Percentiles rank a stretch among this genome's conserved stretches.
These are phyloP conservation scores for Piper betle DNA, from an alignment of 164 flowering plant species.

Conservation along the genomic window DNA sequence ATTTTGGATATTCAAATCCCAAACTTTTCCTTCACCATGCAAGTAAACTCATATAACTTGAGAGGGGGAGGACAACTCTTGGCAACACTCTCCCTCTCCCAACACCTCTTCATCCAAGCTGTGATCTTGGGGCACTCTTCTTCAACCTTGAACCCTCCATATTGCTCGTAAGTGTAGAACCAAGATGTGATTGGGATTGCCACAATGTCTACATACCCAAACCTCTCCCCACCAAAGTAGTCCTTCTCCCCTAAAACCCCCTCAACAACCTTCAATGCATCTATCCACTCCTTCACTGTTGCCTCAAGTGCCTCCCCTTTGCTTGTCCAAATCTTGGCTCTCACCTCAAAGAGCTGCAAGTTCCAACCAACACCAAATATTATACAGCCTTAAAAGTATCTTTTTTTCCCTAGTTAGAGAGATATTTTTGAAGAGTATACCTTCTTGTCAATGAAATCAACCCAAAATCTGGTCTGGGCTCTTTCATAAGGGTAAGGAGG, in stretches of 20 bases:
- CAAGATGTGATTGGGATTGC: slow-evolving; percentile 25
- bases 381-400: too few species aligned
- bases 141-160: slow-evolving; percentile 32
- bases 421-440: too few species aligned
- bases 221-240: slow-evolving; percentile 37
- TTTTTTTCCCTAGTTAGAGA: too few species aligned
- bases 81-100: slow-evolving; percentile 29
- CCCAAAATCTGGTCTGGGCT: slow-evolving; percentile 40
- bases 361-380: background rate
- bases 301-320: slow-evolving; percentile 30
- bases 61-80: slow-evolving; percentile 26
- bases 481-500: slow-evolving; percentile 25
- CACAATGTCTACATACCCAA: slow-evolving; percentile 27
- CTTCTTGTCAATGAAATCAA: slow-evolving; percentile 34
- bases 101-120: slow-evolving; percentile 42
- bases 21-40: slow-evolving; percentile 27
- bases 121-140: slow-evolving; percentile 34
- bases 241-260: slow-evolving; percentile 38
- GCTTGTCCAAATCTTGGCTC: slow-evolving; percentile 27
- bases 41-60: slow-evolving; percentile 32
- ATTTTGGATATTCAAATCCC: slow-evolving; percentile 16
- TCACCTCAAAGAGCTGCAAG: slow-evolving; percentile 28
- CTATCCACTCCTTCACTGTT: slow-evolving; percentile 33
- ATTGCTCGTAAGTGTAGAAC: slow-evolving; percentile 35
- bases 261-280: slow-evolving; percentile 32